Base-by-base conservation (phyloP, 495 filamentous ascomycete genomes). In the Lasiosphaeris hirsuta region DNA sequence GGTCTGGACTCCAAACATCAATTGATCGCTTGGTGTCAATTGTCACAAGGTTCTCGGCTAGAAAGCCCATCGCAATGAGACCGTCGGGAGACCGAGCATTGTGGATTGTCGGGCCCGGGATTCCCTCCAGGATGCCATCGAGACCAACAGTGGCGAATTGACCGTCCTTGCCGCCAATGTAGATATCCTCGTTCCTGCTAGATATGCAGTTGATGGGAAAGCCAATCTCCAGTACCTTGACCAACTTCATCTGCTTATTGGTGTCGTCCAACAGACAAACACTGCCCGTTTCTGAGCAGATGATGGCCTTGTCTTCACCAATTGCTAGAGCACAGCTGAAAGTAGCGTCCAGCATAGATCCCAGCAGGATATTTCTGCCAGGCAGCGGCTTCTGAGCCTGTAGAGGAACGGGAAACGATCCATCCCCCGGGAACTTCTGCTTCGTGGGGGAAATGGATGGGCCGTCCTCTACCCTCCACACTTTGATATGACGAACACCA, bases 401-500 rank as follows among this genome's bases (percentile, higher is more conserved):
- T 63, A 72, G 63, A 58, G 74, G 5, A 51, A 64, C 48, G 18
- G 61, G 42, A 48, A 63, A 56, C 56, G 67, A 60, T 33, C 62
- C 63, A 40, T 85, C 81, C 15, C 70, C 66, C 7, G 67, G 61
- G 30, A 67, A 64, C 56, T 75, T 78, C 48, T 71, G 70, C 54
- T 82, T 84, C 30, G 70, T 70, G 18, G 76, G 78, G 54, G 72
- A 79, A 17, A 62, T 72, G 41, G 67, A 71, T 57, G 70, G 59
- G 60, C 63, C 67, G 9, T 90, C 86, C 34, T 93, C 89, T 14
- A 91, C 81, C 60, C 88, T 81, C 94, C 94, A 98, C 34, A 95
- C 82, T 70, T 97, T 98, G 63, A 96, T 84, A 76, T 97, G 92
- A 49, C 94, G 84, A 43, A 92, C 88, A 14, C 94, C 94, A 23